Conservation (phyloP, 129 eudicot genomes). For the Tagetes patula region DNA sequence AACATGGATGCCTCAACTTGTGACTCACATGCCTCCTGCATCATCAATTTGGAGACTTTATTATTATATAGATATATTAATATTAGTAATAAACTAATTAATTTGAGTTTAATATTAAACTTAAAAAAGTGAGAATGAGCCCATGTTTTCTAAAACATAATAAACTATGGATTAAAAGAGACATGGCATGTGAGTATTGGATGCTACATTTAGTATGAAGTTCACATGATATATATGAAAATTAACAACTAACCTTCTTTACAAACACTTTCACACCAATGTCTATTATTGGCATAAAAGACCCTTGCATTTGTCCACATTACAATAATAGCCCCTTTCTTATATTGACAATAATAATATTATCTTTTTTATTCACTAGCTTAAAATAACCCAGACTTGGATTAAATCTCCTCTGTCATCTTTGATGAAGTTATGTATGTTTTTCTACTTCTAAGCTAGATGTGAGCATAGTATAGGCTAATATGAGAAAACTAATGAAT, state of each 20-base stretch:
- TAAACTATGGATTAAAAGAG: conserved; percentile 16
- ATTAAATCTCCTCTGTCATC: no score
- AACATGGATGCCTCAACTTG: conserved; percentile 45
- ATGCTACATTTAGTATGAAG: conserved; percentile 29
- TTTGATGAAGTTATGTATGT: no score
- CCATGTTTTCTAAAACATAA: conserved; percentile 18
- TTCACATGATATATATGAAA: conserved; percentile 36
- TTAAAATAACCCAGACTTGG: no score
- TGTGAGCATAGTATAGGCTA: no score
- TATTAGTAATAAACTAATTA: not conserved
- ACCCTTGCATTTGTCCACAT: no score
- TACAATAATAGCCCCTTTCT: no score
- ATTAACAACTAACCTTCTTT: conserved; percentile 16
- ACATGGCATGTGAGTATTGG: conserved; percentile 29
- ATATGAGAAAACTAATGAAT: no score
- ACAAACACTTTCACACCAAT: not conserved
- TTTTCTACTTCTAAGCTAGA: no score
- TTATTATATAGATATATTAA: not conserved
- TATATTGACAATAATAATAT: no score
- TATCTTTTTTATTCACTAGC: no score
- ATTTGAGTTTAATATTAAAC: conserved; percentile 5
- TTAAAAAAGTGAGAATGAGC: conserved; percentile 12
- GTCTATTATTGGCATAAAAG: no score
- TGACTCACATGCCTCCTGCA: conserved; percentile 34
- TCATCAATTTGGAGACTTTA: conserved; percentile 28